These are phyloP conservation scores for Debaryomyces udenii DNA, from an alignment of 1,139 yeast species.

Conservation along the genomic window DNA sequence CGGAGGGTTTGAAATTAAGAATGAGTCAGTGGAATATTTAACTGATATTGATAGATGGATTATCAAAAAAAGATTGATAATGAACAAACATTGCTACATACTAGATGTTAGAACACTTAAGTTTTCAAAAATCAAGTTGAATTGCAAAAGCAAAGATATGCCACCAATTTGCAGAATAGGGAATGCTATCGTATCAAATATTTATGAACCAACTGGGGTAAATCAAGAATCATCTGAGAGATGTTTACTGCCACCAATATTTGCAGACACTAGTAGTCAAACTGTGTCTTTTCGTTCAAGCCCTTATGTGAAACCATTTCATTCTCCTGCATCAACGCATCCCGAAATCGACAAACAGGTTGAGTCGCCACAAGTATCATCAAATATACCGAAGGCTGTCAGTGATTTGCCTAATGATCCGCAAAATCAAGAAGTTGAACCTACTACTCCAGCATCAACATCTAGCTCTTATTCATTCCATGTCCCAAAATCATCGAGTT, in stretches of 20 bases:
- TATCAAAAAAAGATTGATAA: constrained; percentile 31
- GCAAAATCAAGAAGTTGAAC: background rate
- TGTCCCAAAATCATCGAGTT: constrained; percentile 5
- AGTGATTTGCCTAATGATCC: constrained; percentile 1
- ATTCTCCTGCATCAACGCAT: background rate
- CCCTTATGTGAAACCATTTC: constrained; percentile 4
- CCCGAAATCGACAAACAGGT: background rate
- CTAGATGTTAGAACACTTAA: constrained; percentile 36
- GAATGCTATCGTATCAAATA: constrained; percentile 24
- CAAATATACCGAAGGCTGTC: background rate
- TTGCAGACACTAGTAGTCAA: constrained; percentile 15
- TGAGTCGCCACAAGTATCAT: background rate
- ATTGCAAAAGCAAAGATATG: constrained; percentile 17
- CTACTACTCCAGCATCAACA: constrained; percentile 10
- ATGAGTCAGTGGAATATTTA: constrained; percentile 26
- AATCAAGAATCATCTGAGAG: constrained; percentile 15
- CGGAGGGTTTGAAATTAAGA: constrained; percentile 43
- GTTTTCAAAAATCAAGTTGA: constrained; percentile 35
- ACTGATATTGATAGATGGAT: constrained; percentile 39
- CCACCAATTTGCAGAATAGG: constrained; percentile 30
- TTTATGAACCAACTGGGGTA: constrained; percentile 15
- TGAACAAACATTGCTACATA: constrained; percentile 43
- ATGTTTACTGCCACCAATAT: constrained; percentile 26
- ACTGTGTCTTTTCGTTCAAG: constrained; percentile 6
- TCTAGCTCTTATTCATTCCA: constrained; percentile 5